Base-by-base conservation (phyloP, 2,329 filamentous ascomycete species). In the Ambrosiella xylebori region DNA sequence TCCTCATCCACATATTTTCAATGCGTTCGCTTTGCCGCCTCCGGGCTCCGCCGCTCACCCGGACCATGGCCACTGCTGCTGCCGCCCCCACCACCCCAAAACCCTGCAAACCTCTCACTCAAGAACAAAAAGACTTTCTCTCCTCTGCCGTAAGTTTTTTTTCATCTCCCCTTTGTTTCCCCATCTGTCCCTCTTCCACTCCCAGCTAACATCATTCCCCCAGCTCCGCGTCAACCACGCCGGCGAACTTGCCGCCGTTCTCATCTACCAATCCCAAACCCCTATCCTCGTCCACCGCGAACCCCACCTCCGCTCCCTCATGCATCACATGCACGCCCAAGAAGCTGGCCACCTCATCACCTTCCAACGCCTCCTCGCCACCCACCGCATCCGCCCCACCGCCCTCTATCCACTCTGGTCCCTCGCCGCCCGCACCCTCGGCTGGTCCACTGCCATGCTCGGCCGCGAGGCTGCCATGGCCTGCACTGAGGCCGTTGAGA, bases 271-370 rank as follows among this genome's bases (percentile, higher is more conserved):
- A 1, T 84, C 88, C 1, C 93, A 98, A 70, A 91, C 82, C 0
- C 88, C 90, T 0, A 80, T 84, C n/a, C 73, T 97, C 56, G 76
- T 88, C 59, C 79, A 80, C 63, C 80, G 84, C 3, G 84, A 96
- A 68, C 91, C 93, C 0, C 86, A 95, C 67, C 82, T 98, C 15
- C 84, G 88, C 6, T 85, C 88, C 0, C 73, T 97, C 38, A 95
- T 98, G 88, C 81, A 84, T 65, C 93, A 97, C 76, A 98, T 98
- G 93, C 90, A 95, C 74, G 88, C 93, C 65, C 93, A 98, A 69
- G 93, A 98, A 74, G 88, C 81, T 11, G 85, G 82, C 7, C 93
- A 98, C 70, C 82, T 97, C 64, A 71, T 74, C 3, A 93, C 84
- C 40, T 98, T 97, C 77, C 95, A 95, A 70, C 66, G 74, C 2